Percentiles rank a stretch among this genome's conserved stretches.
Evolutionary conservation across 768 basidiomycete species (phyloP).

Genomic region (Trametes villosa): DNA sequence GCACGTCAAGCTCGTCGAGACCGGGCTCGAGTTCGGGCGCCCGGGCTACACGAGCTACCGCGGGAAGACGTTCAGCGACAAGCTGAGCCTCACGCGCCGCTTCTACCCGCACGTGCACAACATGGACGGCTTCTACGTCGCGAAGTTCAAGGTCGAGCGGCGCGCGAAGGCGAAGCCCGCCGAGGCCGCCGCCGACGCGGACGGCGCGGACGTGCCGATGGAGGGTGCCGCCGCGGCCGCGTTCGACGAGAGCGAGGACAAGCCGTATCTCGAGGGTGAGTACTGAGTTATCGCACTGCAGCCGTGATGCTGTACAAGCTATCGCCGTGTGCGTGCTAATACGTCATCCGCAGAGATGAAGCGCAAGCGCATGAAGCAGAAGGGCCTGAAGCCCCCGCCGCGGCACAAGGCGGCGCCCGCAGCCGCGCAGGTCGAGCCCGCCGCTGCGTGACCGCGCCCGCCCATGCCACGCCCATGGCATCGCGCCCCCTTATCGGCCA

Average conservation of each 20-base stretch:
- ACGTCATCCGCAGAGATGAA: constrained; percentile 57
- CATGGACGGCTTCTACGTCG: constrained; percentile 99
- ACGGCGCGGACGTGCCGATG: constrained; percentile 32
- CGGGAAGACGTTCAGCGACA: constrained; percentile 86
- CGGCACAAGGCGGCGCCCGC: constrained; percentile 38
- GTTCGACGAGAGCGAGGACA: constrained; percentile 46
- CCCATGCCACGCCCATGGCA: background rate
- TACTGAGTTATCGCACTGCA: too few species aligned
- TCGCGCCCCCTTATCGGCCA: background rate
- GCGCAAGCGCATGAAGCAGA: constrained; percentile 75
- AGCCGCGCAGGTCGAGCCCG: constrained; percentile 17
- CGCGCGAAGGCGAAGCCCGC: constrained; percentile 53
- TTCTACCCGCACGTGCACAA: constrained; percentile 99
- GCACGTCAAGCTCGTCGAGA: constrained; percentile 88
- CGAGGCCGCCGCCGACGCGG: constrained; percentile 32
- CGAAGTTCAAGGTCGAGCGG: constrained; percentile 95
- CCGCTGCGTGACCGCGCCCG: constrained; percentile 4
- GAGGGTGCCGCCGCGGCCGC: constrained; percentile 33
- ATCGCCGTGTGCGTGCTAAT: background rate
- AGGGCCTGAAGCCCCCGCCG: constrained; percentile 69
- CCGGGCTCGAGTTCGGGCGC: constrained; percentile 90
- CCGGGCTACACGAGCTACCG: constrained; percentile 90
- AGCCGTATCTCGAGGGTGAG: constrained; percentile 79
- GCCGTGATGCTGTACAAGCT: constrained; percentile 5
- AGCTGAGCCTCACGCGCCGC: constrained; percentile 78